A percentile compares a stretch with the other conserved stretches of the same genome.
phyloP scores from a whole-genome alignment of 2,329 filamentous ascomycete genomes.

The Aspergillus eucalypticola region DNA sequence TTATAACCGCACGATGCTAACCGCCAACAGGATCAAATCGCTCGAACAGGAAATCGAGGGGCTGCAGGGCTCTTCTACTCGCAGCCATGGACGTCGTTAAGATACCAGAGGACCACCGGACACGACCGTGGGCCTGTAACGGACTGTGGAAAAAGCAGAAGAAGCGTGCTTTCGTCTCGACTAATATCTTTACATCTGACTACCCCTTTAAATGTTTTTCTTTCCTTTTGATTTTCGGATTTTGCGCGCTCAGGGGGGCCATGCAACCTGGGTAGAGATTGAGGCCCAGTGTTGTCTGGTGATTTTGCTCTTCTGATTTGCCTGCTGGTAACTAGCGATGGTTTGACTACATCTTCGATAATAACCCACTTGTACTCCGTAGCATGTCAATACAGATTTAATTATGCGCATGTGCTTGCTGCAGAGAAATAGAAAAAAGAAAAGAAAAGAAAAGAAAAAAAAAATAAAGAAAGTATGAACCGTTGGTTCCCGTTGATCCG shows the following conservation, averaged over 20 bases:
- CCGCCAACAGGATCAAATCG: constrained; percentile 48
- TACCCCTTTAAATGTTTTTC: constrained; percentile 33
- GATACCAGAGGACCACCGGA: constrained; percentile 20
- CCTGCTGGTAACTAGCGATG: constrained; percentile 45
- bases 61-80: constrained; percentile 86
- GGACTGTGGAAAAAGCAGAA: constrained; percentile 25
- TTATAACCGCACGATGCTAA: constrained; percentile 27
- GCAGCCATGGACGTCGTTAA: constrained; percentile 91
- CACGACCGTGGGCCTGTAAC: constrained; percentile 20
- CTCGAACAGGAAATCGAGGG: constrained; percentile 84
- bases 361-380: constrained; percentile 44
- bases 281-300: constrained; percentile 23
- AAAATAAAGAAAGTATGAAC: background rate
- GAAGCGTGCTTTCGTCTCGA: constrained; percentile 30
- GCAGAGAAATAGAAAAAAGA: background rate
- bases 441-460: background rate
- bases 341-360: constrained; percentile 44
- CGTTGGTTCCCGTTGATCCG: background rate
- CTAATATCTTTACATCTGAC: constrained; percentile 37
- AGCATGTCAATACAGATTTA: constrained; percentile 44
- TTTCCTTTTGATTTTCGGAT: constrained; percentile 26
- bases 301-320: constrained; percentile 37
- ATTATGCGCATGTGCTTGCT: constrained; percentile 23
- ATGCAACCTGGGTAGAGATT: constrained; percentile 23
- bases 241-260: constrained; percentile 34